These are phyloP conservation scores for Eragrostis curvula DNA, from an alignment of 176 grass and related monocot genomes.

Conservation along the genomic window DNA sequence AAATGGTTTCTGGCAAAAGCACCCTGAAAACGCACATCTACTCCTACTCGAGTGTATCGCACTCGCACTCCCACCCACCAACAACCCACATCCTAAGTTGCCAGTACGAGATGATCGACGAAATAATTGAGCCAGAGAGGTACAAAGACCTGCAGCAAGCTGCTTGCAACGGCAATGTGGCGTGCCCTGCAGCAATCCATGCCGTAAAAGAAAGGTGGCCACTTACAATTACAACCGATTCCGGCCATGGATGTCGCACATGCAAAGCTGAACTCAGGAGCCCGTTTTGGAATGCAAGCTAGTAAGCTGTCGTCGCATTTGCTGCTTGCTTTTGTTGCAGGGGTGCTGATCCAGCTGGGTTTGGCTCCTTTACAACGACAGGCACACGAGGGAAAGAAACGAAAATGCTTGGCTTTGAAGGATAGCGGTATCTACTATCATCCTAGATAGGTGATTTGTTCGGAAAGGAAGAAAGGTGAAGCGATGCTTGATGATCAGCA, in stretches of 20 bases:
- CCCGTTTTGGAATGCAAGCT: constrained; percentile 11
- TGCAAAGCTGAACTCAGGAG: background rate
- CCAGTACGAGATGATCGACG: background rate
- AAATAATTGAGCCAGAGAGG: constrained; percentile 42
- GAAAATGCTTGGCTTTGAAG: constrained; percentile 52
- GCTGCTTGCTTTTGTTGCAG: background rate
- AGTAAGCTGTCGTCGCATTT: background rate
- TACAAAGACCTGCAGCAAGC: constrained; percentile 6
- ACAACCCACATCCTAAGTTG: constrained; percentile 22
- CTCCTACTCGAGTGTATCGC: constrained; percentile 5
- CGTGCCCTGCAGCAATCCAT: background rate
- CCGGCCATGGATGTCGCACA: background rate
- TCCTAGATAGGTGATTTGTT: constrained; percentile 32
- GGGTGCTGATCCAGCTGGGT: constrained; percentile 10
- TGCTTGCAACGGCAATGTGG: background rate
- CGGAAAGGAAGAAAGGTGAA: constrained; percentile 20
- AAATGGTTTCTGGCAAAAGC: background rate
- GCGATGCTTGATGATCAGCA: background rate
- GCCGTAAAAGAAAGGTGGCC: constrained; percentile 1
- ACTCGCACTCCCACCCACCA: constrained; percentile 35
- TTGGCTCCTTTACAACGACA: constrained; percentile 37
- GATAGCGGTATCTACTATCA: constrained; percentile 34
- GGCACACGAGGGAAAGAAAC: background rate
- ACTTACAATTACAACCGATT: too few species aligned
- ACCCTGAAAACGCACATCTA: background rate